phyloP scores from a whole-genome alignment of 768 basidiomycete genomes.

The Calocera viscosa region DNA sequence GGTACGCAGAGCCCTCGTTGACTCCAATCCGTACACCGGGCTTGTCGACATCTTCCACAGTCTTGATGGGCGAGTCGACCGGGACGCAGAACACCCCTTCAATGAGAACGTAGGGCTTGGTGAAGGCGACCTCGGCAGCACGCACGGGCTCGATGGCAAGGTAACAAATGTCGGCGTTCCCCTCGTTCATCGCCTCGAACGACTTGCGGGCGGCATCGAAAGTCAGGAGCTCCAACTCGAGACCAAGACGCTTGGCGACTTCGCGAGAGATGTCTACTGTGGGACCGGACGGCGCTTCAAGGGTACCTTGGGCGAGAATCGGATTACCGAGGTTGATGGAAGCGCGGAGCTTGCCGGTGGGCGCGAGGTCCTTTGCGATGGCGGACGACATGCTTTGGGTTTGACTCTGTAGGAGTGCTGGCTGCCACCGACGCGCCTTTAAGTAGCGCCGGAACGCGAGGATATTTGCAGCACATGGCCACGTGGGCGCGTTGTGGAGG shows the following conservation, averaged over 20 bases:
- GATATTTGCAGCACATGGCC: background rate
- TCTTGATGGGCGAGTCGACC: slow-evolving; percentile 1
- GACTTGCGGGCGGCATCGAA: slow-evolving; percentile 5
- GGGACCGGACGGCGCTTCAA: background rate
- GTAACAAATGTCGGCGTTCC: background rate
- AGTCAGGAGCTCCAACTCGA: background rate
- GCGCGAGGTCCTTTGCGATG: slow-evolving; percentile 2
- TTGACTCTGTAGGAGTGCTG: background rate
- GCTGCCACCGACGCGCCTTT: background rate
- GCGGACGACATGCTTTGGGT: background rate
- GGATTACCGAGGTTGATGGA: slow-evolving; percentile 3
- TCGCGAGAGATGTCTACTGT: slow-evolving; percentile 4
- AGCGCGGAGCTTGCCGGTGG: background rate
- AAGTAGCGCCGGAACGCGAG: background rate
- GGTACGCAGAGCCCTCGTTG: slow-evolving; percentile 6
- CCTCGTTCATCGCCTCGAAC: slow-evolving; percentile 7
- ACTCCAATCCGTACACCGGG: background rate
- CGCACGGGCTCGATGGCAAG: slow-evolving; percentile 5
- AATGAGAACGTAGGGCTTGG: slow-evolving; percentile 1
- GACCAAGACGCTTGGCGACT: background rate
- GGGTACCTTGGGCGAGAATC: background rate
- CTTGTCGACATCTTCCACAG: background rate
- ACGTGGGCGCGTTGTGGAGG: background rate
- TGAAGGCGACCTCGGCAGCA: slow-evolving; percentile 4
- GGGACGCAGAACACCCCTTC: background rate